Base-by-base conservation (phyloP, 2,329 filamentous ascomycete species). In the Venturia effusa region DNA sequence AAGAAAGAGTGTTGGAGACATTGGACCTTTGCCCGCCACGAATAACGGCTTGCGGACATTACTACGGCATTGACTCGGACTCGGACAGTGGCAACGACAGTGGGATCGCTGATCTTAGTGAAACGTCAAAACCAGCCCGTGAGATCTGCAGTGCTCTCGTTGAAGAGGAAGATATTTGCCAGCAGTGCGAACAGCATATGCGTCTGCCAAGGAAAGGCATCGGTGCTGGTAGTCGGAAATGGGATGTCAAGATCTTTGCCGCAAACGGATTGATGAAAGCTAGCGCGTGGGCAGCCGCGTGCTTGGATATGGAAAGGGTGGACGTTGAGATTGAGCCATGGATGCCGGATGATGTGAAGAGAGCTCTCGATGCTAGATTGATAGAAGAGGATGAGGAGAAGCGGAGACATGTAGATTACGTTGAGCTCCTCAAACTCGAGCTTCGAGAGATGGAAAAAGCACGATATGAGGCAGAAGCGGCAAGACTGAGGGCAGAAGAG, bases 271-370 rank as follows among this genome's bases (percentile, higher is more conserved):
- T 97, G 59, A 96, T 99, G 90, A 85, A 87, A 65, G 87, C 90
- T 5, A 91, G 91, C 0, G 93, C 94, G 0, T 99, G 94, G 94
- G 84, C 85, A 54, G 92, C 92, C 1, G 93, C 90, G 65, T 99
- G 93, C 93, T 89, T 85, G 69, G 93, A 97, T 75, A 99, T 99
- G 94, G 94, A 99, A 76, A 84, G 93, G n/a, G 90, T 97, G 0
- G 94, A 99, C 71, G 90, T 96, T 1, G 93, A 97, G 74, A 84
- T 99, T 62, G 85, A 89, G 69, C 89, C 94, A 3, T 83, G 87
- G 70, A 81, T 92, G 13, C 83, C 85, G 22, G 74, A 83, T 0
- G 75, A 79, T 1, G 71, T 88, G 15, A 81, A 85, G 63, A 80
- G 81, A 22, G 84, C 85, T 67, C 76, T 92, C 24, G 83, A 86